phyloP scores from a whole-genome alignment of 1,284 basidiomycete genomes.

The Golubevia sp. region DNA sequence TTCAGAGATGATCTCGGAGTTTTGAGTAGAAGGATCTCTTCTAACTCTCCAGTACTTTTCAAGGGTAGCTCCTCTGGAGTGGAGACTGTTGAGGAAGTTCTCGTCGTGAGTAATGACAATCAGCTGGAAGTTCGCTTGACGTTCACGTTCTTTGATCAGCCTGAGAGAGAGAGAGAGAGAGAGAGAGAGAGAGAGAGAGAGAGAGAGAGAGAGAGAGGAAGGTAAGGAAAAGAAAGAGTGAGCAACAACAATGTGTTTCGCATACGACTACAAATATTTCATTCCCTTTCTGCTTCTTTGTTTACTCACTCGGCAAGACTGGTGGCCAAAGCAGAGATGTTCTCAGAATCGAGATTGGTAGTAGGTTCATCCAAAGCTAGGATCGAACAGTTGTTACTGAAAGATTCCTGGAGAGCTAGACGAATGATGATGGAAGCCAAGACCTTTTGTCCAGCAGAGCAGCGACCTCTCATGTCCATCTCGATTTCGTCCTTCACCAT shows the following conservation, averaged over 20 bases:
- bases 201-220: not conserved
- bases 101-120: constrained; percentile 94
- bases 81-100: constrained; percentile 69
- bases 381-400: constrained; percentile 96
- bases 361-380: constrained; percentile 97
- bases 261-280: too few relatives aligned
- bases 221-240: too few relatives aligned
- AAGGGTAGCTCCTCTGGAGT: constrained; percentile 9
- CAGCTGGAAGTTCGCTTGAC: constrained; percentile 89
- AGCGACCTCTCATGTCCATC: constrained; percentile 99
- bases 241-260: not conserved
- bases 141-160: constrained; percentile 53
- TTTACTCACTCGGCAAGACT: constrained; percentile 85
- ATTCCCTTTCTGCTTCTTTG: too few relatives aligned
- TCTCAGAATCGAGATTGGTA: constrained; percentile 94
- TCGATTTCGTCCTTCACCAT: constrained; percentile 99
- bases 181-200: constrained; percentile 9
- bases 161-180: not conserved
- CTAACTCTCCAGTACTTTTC: constrained; percentile 56
- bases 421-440: constrained; percentile 98
- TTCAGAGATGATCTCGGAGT: too few relatives aligned
- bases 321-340: constrained; percentile 89
- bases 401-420: constrained; percentile 94
- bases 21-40: constrained; percentile 22
- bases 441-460: constrained; percentile 98